Base-by-base conservation (phyloP, 306 rosid genomes). In the Corylus americana region DNA sequence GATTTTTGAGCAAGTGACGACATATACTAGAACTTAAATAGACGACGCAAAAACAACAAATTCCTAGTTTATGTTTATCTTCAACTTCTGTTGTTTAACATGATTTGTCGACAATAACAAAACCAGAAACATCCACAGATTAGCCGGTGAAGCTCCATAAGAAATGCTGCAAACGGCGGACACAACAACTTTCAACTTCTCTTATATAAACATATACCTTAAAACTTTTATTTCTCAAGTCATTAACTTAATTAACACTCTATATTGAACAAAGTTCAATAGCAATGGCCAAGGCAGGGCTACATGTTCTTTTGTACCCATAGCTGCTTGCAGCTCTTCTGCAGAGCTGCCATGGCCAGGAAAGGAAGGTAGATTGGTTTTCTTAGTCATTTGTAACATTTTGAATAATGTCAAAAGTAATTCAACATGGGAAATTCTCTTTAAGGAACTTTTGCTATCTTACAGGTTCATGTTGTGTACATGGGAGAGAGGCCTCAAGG, bases 391-490 rank as follows among this genome's bases (percentile, higher is more conserved):
- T 35, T 35, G 2, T 64, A 14, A 37, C 31, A 37, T 63, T 2
- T 31, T 64, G 14, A 64, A 64, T 35, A 64, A 64, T 35, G 11
- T 35, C 20, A 39, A 64, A 35, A 64, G 70, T n/a, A 64, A 64
- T 64, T 64, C 25, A 64, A 37, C 70, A 7, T 64, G 70, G 22
- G 10, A 22, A 22, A 13, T 35, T 39, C 13, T 29, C 16, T 13
- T 5, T 63, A 31, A 29, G 70, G 20, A 63, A 14, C 29, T 63
- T 29, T 10, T 22, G 42, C 8, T 16, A 1, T 22, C 45, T 57
- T 29, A 11, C 44, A 80, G 87, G 77, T 77, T 49, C 87, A 73
- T 25, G 74, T 84, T 25, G 82, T 84, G 44, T 80, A 84, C 73
- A 55, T 80, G 78, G 87, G 87, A 50, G 82, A 66, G 47, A 42